Evolutionary conservation across 495 filamentous ascomycete genomes (phyloP).

Genomic region (Filosporella fistucella): DNA sequence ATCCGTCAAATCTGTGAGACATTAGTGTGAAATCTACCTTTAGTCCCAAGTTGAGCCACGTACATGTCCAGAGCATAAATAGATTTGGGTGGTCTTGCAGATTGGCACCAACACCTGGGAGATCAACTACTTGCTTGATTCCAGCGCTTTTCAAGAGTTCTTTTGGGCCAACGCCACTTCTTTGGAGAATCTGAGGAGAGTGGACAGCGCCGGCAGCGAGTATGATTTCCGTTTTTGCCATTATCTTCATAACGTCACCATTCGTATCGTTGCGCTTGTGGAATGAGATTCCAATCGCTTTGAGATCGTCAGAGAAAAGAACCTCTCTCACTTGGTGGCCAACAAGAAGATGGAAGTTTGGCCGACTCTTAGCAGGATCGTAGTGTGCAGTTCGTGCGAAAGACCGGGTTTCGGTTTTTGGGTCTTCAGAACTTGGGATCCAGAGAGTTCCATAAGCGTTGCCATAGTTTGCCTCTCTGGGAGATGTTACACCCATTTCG

Average conservation of each 20-base stretch:
- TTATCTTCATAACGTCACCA: neutral
- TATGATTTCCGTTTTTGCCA: neutral
- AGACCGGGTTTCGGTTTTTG: neutral
- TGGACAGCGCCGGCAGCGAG: neutral
- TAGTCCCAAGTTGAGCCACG: no score
- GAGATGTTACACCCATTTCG: neutral
- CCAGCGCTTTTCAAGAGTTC: conserved; percentile 4
- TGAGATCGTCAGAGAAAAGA: neutral
- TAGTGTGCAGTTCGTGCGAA: neutral
- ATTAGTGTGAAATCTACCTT: no score
- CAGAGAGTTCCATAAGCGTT: neutral
- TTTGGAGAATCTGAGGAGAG: neutral
- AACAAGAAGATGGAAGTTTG: neutral
- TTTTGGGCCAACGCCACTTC: neutral
- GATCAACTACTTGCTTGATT: conserved; percentile 47
- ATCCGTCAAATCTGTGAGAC: neutral
- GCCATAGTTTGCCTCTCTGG: neutral
- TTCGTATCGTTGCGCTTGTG: neutral
- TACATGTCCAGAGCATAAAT: no score
- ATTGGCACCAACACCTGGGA: conserved; percentile 59
- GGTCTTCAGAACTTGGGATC: neutral
- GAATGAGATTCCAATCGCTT: neutral
- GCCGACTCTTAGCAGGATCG: neutral
- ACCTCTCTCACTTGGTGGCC: neutral
- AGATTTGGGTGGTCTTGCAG: conserved; percentile 54